These are phyloP conservation scores for Rhodocollybia butyracea DNA, from an alignment of 768 basidiomycete genomes.

Conservation along the genomic window DNA sequence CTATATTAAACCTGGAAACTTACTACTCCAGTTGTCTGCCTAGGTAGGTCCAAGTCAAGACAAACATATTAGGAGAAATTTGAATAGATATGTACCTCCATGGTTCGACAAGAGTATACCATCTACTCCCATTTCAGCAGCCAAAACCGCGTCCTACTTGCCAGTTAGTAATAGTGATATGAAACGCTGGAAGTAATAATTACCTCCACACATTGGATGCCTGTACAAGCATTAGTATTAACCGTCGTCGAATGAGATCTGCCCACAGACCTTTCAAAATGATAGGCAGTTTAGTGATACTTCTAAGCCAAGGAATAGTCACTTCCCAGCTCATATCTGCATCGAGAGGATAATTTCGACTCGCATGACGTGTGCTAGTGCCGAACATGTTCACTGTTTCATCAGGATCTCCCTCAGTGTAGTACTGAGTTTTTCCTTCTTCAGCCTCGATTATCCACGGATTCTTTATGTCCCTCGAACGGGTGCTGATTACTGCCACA, in stretches of 20 bases:
- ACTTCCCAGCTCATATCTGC: conserved; percentile 75
- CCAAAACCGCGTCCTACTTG: conserved; percentile 85
- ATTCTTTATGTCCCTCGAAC: conserved; percentile 69
- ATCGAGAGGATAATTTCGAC: conserved; percentile 59
- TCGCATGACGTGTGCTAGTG: conserved; percentile 49
- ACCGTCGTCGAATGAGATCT: neutral
- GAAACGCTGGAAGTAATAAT: conserved; percentile 13
- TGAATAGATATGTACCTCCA: conserved; percentile 57
- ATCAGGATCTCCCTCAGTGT: conserved; percentile 18
- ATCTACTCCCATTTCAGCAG: conserved; percentile 78
- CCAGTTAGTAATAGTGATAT: too few species aligned
- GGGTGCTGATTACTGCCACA: conserved; percentile 74
- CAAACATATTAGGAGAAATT: neutral
- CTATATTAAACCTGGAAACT: too few species aligned
- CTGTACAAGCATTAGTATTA: neutral
- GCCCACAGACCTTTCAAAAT: conserved; percentile 53
- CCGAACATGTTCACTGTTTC: conserved; percentile 43
- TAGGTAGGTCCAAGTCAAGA: conserved; percentile 18
- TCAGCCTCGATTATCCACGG: conserved; percentile 55
- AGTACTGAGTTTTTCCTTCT: conserved; percentile 35
- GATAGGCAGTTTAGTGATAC: conserved; percentile 67
- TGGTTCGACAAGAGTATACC: conserved; percentile 91
- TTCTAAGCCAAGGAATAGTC: conserved; percentile 75
- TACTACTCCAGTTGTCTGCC: conserved; percentile 83
- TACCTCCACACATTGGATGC: conserved; percentile 74